Evolutionary conservation across 1,139 yeast genomes (phyloP).

Genomic region (Pichia sp.): DNA sequence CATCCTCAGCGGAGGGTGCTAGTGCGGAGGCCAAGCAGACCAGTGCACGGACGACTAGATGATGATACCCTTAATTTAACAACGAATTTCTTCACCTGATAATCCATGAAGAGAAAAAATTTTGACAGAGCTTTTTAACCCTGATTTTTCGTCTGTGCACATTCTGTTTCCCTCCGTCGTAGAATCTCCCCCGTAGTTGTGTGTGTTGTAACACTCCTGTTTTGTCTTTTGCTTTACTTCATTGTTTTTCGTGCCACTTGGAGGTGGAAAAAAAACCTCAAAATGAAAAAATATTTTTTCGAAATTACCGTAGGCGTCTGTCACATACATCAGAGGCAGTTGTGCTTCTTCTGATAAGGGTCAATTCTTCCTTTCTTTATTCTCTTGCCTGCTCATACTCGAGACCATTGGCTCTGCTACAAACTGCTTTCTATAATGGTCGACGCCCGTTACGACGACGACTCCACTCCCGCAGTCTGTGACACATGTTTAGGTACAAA

Average conservation of each 20-base stretch:
- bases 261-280: too few species aligned
- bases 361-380: not conserved
- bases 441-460: constrained; percentile 14
- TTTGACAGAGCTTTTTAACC: constrained; percentile 68
- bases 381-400: not conserved
- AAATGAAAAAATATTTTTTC: too few species aligned
- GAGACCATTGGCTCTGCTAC: not conserved
- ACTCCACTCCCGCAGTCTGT: constrained; percentile 55
- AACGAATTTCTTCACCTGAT: constrained; percentile 67
- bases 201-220: not conserved
- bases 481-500: constrained; percentile 66
- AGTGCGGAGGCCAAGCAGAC: not conserved
- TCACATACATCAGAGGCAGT: too few species aligned
- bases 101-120: constrained; percentile 46
- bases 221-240: too few species aligned
- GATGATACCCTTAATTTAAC: constrained; percentile 28
- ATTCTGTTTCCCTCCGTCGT: not conserved
- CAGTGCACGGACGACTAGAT: constrained; percentile 11
- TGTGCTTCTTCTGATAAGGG: too few species aligned
- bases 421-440: not conserved
- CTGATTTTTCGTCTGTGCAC: constrained; percentile 35
- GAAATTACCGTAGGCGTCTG: too few species aligned
- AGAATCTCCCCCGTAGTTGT: not conserved
- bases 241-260: too few species aligned
- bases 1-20: not conserved